Percentiles rank a stretch among this genome's conserved stretches.
Evolutionary conservation across 768 basidiomycete genomes (phyloP).

Genomic region (Favolaschia claudopus): DNA sequence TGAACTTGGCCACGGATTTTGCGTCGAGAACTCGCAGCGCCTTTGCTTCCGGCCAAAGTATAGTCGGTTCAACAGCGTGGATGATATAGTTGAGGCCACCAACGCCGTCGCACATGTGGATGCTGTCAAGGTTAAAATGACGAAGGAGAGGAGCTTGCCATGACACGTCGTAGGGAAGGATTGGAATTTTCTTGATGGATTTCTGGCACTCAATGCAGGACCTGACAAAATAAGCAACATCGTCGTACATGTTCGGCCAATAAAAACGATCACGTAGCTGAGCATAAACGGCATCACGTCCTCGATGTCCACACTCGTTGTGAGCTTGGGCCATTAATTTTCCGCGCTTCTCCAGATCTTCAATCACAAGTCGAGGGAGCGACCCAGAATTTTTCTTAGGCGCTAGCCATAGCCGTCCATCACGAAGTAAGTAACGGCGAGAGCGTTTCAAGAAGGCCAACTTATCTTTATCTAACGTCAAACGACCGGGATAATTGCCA

Average conservation of each 20-base stretch:
- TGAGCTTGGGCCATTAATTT: constrained; percentile 34
- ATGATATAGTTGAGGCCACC: constrained; percentile 34
- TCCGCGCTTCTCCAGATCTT: not conserved
- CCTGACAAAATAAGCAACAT: constrained; percentile 36
- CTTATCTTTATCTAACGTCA: constrained; percentile 1
- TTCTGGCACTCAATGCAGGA: constrained; percentile 43
- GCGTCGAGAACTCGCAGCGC: constrained; percentile 19
- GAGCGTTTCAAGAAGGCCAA: constrained; percentile 9
- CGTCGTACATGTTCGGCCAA: constrained; percentile 44
- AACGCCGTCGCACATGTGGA: constrained; percentile 36
- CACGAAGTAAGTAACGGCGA: constrained; percentile 25
- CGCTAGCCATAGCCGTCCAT: constrained; percentile 28
- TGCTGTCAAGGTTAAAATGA: constrained; percentile 34
- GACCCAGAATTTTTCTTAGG: constrained; percentile 2
- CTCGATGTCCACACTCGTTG: too few relatives aligned
- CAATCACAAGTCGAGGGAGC: constrained; percentile 34
- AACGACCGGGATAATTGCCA: not conserved
- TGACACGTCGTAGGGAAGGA: constrained; percentile 28
- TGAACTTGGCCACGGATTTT: constrained; percentile 31
- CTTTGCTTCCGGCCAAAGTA: constrained; percentile 33
- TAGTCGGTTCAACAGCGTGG: constrained; percentile 31
- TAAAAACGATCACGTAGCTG: constrained; percentile 33
- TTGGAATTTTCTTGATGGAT: constrained; percentile 22
- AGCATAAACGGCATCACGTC: constrained; percentile 32
- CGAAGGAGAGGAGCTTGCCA: constrained; percentile 31